Conservation (phyloP, 495 filamentous ascomycete genomes). For the Penicillium simplicissimum region DNA sequence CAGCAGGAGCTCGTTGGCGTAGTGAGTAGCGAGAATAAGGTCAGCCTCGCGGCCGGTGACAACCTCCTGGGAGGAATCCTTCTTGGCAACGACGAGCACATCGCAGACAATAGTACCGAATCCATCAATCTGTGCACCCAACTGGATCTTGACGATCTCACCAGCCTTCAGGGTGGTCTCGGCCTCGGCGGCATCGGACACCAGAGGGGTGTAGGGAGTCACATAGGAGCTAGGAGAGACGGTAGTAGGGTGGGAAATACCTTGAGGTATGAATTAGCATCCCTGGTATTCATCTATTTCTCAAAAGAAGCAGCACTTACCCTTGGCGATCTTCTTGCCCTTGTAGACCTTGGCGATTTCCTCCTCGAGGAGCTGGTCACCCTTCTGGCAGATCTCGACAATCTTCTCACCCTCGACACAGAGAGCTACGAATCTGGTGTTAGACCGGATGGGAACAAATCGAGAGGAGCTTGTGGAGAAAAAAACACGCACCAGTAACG, state of each 20-base stretch:
- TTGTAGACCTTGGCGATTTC: constrained; percentile 96
- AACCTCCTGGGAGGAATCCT: constrained; percentile 56
- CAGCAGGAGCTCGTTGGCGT: constrained; percentile 91
- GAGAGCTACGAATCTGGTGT: constrained; percentile 52
- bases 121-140: constrained; percentile 97
- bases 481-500: constrained; percentile 59
- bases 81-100: constrained; percentile 70
- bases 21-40: constrained; percentile 86
- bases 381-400: constrained; percentile 87
- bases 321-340: constrained; percentile 94
- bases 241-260: constrained; percentile 91
- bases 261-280: constrained; percentile 44
- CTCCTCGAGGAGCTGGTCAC: constrained; percentile 91
- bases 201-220: constrained; percentile 93
- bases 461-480: not conserved
- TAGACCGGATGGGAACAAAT: constrained; percentile 18
- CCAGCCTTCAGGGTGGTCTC: constrained; percentile 72
- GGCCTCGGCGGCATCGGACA: constrained; percentile 82
- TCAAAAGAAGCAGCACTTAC: constrained; percentile 42
- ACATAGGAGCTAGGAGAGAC: constrained; percentile 92
- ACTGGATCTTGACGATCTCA: constrained; percentile 92
- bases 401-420: constrained; percentile 88
- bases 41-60: constrained; percentile 77
- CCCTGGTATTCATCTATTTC: not conserved
- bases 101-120: constrained; percentile 97